Conservation (phyloP, 345 rosid genomes). For the Hypericum androsaemum region DNA sequence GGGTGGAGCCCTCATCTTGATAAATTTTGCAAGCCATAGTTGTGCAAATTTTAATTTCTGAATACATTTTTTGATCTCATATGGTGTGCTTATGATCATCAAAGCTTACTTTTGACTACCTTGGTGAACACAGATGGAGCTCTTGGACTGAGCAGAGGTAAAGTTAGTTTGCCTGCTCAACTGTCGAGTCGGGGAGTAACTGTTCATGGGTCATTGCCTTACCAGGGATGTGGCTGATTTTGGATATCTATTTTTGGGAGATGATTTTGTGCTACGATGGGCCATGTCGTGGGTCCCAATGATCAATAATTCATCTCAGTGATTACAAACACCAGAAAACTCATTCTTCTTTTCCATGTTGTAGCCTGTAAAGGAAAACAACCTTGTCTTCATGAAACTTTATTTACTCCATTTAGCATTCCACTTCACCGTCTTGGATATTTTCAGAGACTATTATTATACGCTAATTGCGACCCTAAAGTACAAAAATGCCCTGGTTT, state of each 20-base stretch:
- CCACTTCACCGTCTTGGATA: neutral
- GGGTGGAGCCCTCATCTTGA: constrained; percentile 38
- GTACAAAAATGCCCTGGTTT: constrained; percentile 48
- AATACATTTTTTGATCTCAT: constrained; percentile 13
- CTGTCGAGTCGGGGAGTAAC: constrained; percentile 71
- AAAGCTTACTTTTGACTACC: constrained; percentile 61
- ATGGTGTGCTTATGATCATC: constrained; percentile 97
- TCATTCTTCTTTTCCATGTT: neutral
- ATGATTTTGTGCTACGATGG: constrained; percentile 58
- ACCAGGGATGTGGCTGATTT: constrained; percentile 37
- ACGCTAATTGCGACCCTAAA: constrained; percentile 44
- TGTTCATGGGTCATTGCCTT: constrained; percentile 86
- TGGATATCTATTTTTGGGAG: constrained; percentile 89
- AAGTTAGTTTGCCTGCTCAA: constrained; percentile 88
- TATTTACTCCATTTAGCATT: neutral
- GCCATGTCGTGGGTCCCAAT: constrained; percentile 84
- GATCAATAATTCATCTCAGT: constrained; percentile 49
- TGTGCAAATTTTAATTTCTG: neutral
- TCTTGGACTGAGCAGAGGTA: constrained; percentile 77
- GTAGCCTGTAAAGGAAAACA: too few relatives aligned
- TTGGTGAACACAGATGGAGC: constrained; percentile 77
- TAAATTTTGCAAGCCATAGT: neutral
- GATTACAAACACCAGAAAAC: constrained; percentile 23
- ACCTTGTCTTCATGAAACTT: too few relatives aligned
- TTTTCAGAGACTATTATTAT: constrained; percentile 51